Percentiles rank a stretch among this genome's conserved stretches.
Conservation (phyloP, 805 yeast species). For the Lachancea quebecensis region DNA sequence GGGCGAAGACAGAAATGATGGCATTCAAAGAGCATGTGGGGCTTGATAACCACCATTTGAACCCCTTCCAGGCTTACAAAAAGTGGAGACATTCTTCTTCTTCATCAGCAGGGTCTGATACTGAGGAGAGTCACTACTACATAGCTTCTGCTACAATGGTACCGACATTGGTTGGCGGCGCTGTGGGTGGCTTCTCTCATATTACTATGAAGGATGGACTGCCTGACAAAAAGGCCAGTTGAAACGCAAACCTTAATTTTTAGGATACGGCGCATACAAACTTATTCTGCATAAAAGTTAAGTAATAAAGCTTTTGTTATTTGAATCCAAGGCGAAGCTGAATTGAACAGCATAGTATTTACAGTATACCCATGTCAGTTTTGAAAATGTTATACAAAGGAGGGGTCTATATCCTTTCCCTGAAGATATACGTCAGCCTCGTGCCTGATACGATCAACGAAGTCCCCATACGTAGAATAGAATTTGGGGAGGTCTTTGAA, state of each 20-base stretch:
- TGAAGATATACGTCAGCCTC: slow-evolving; percentile 32
- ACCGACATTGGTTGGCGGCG: slow-evolving; percentile 51
- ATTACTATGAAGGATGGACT: slow-evolving; percentile 1
- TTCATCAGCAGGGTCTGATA: slow-evolving; percentile 11
- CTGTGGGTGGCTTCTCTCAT: slow-evolving; percentile 40
- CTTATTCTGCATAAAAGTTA: too few relatives aligned
- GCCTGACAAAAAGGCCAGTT: not conserved
- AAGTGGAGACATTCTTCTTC: slow-evolving; percentile 21
- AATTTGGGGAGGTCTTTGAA: slow-evolving; percentile 49
- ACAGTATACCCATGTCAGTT: not conserved
- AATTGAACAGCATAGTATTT: not conserved
- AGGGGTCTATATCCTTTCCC: slow-evolving; percentile 16
- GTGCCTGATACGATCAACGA: slow-evolving; percentile 37
- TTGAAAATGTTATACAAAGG: not conserved
- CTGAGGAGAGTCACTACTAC: slow-evolving; percentile 16
- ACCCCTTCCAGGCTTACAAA: slow-evolving; percentile 22
- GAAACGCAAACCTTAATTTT: not conserved
- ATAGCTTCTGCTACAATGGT: slow-evolving; percentile 44
- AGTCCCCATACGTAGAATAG: slow-evolving; percentile 42
- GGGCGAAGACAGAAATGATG: slow-evolving; percentile 28
- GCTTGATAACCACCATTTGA: slow-evolving; percentile 9
- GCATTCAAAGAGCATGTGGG: slow-evolving; percentile 13
- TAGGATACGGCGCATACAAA: not conserved
- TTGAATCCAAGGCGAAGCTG: not conserved
- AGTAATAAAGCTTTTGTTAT: too few relatives aligned